Evolutionary conservation across 257 asterid genomes (phyloP), one percentile per base, ranked within the genome.

Genomic region (Nicotiana attenuata): DNA sequence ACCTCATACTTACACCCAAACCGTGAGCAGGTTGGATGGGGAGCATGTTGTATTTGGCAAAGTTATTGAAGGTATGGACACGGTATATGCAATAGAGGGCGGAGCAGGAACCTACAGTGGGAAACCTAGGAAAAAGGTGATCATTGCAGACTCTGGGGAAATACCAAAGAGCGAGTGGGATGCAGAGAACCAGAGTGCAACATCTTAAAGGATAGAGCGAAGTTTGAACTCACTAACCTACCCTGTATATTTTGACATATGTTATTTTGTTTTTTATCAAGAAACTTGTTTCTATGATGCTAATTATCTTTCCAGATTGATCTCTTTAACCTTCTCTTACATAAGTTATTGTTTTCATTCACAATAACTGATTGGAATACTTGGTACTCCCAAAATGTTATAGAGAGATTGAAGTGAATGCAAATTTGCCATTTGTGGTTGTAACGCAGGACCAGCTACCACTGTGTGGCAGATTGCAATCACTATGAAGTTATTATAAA

Each of bases 101-200:
- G 89, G 99, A 79, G 99, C 98, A 2, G 99, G 99, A 53, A 94
- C 98, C 10, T 96, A 96, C 88, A 94, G 97, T 11, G 98, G 99
- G 61, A 96, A 92, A 86, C 98, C 98, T 6, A 88, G 99, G 89
- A 96, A 94, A 89, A 96, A 94, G 88, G 98, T 93, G 16, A 81
- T 93, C 29, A 91, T 96, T n/a, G 88, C 89, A 0, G 97, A 94
- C 85, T 92, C 97, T 22, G 98, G 98, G 60, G 99, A 96, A 89
- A 96, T 96, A 88, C 97, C 97, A 3, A 94, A 96, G 90, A 84
- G 84, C 92, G 80, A 90, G 80, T 94, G 97, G 98, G 97, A 92
- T 22, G 94, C 92, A 35, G 97, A 89, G 26, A 87, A 5, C 78
- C 83, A 79, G 66, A 76, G 80, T 47, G 85, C 93, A n/a, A n/a